phyloP scores from a whole-genome alignment of 192 early-diverging fungal species.

The Borealophlyctis nickersoniae region DNA sequence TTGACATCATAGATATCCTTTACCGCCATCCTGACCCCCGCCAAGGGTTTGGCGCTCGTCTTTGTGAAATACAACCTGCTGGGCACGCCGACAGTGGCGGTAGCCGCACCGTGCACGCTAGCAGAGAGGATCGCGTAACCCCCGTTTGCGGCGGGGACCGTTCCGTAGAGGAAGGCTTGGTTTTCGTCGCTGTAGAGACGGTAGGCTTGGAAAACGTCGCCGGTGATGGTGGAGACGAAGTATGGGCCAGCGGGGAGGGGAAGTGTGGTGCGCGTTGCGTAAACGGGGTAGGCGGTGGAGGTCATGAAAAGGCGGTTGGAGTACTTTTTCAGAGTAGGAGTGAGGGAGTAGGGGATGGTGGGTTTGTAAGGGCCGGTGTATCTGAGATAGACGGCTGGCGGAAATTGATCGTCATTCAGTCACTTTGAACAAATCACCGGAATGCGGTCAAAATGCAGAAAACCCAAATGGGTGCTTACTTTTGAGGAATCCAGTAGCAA shows the following conservation, averaged over 20 bases:
- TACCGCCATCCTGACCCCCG: background rate
- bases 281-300: background rate
- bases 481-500: background rate
- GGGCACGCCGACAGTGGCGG: background rate
- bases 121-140: background rate
- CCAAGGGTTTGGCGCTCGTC: background rate
- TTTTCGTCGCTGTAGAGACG: background rate
- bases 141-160: background rate
- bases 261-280: background rate
- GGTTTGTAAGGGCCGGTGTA: background rate
- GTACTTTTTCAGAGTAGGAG: background rate
- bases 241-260: background rate
- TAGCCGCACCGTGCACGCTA: background rate
- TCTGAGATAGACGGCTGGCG: background rate
- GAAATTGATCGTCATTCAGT: too few relatives aligned
- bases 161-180: background rate
- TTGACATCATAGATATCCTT: conserved; percentile 2
- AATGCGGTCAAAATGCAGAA: background rate
- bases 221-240: background rate
- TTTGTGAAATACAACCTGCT: background rate
- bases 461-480: background rate
- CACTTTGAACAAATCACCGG: background rate
- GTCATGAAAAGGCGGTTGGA: background rate
- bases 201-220: background rate
- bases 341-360: background rate